Evolutionary conservation across 768 basidiomycete species (phyloP), one percentile per base, ranked within the genome.

Genomic region (Mycena filopes): DNA sequence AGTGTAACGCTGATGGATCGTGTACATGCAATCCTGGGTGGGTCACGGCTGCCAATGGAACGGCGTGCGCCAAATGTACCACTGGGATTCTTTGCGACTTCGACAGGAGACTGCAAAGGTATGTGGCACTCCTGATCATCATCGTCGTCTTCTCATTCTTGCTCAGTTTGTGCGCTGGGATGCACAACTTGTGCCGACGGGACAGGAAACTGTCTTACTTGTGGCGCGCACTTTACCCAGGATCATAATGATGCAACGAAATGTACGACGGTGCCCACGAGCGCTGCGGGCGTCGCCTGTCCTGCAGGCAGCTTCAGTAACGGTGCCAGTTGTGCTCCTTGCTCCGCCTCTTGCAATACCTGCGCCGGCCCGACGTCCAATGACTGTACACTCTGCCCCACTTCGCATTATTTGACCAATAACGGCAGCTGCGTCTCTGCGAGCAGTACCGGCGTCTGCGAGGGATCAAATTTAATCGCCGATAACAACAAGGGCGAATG

Each of bases 401-500:
- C 80, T 0, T 89, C 89, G 1, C 83, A 81, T 51, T 93, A 85
- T 68, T 74, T 84, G 21, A 82, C 92, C 60, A 88, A 59, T 33
- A 63, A 90, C 53, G 91, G 93, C 0, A 81, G 74, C 47, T 96
- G 95, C 73, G 92, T 95, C 20, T 76, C 82, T 49, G 81, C 89
- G 33, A 85, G 89, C 72, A 77, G 77, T 18, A 82, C 86, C 65
- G 95, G 95, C 4, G 86, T 93, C 11, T 97, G 95, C 77, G 79
- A 85, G 47, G 88, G 88, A 9, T 84, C 91, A 12, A 85, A 81
- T 48, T 79, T 92, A 66, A 85, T 96, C 38, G 93, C 88, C 23
- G 91, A 97, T 69, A 94, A 93, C 70, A 83, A 85, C 73, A 96
- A 95, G 78, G 79, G 84, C n/a, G 87, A 89, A 70, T 96, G 95